These are phyloP conservation scores for Talinum fruticosum DNA, from an alignment of 148 eudicot genomes.

Conservation along the genomic window DNA sequence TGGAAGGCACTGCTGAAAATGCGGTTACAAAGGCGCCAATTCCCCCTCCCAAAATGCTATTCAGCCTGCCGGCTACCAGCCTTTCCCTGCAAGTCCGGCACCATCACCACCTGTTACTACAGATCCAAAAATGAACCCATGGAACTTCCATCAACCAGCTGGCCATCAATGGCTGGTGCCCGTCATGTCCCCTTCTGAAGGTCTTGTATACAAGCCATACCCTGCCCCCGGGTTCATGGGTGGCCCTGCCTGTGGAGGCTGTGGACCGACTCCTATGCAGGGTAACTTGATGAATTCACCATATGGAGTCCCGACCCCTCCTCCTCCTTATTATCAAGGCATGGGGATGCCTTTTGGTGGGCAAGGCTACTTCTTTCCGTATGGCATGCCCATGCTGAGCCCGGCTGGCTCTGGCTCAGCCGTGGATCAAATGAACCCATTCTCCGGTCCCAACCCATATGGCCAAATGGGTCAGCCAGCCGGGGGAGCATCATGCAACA, in stretches of 20 bases:
- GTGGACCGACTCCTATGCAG: slow-evolving; percentile 39
- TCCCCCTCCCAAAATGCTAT: background rate
- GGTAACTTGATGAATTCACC: slow-evolving; percentile 37
- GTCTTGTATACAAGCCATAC: slow-evolving; percentile 91
- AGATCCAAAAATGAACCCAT: slow-evolving; percentile 44
- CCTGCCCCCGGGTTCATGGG: slow-evolving; percentile 54
- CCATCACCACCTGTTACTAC: slow-evolving; percentile 27
- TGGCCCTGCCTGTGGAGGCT: slow-evolving; percentile 45
- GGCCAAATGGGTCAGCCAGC: slow-evolving; percentile 33
- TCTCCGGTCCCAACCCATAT: slow-evolving; percentile 28
- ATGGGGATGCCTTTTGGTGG: slow-evolving; percentile 32
- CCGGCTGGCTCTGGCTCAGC: slow-evolving; percentile 46
- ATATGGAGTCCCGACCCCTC: slow-evolving; percentile 32
- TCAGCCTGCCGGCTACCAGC: background rate
- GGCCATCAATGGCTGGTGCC: slow-evolving; percentile 95
- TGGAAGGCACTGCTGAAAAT: slow-evolving; percentile 65
- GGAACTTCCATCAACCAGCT: slow-evolving; percentile 49
- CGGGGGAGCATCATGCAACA: slow-evolving; percentile 18
- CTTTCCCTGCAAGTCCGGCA: background rate
- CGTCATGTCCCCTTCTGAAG: slow-evolving; percentile 96
- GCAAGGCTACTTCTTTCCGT: slow-evolving; percentile 65
- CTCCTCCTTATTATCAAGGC: background rate
- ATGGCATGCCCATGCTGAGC: slow-evolving; percentile 55
- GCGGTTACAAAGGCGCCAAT: slow-evolving; percentile 41
- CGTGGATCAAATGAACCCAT: slow-evolving; percentile 43